A percentile compares a stretch with the other conserved stretches of the same genome.
These are phyloP conservation scores for Calonectria crousiana DNA, from an alignment of 2,329 filamentous ascomycete species.

Conservation along the genomic window DNA sequence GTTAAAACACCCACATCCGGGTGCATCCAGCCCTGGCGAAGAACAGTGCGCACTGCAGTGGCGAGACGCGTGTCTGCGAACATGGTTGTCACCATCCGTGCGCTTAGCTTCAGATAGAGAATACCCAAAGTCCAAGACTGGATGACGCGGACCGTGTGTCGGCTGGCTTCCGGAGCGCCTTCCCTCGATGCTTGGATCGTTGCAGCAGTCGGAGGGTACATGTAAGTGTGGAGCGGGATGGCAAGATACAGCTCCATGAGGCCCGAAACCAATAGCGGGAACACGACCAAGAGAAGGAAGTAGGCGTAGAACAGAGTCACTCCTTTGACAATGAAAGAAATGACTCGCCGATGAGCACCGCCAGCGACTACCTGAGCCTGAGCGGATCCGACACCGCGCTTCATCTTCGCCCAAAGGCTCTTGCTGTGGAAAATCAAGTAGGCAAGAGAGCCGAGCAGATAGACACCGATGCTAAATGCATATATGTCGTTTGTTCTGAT, in stretches of 20 bases:
- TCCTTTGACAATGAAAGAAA: slow-evolving; percentile 47
- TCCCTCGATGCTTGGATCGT: slow-evolving; percentile 44
- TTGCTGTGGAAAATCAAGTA: slow-evolving; percentile 71
- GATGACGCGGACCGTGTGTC: slow-evolving; percentile 85
- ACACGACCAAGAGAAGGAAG: slow-evolving; percentile 77
- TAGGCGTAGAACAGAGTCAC: slow-evolving; percentile 79
- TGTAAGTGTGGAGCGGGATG: slow-evolving; percentile 86
- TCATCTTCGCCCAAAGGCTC: slow-evolving; percentile 50
- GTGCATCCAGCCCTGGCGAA: slow-evolving; percentile 80
- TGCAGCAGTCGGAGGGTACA: slow-evolving; percentile 58
- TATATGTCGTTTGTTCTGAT: slow-evolving; percentile 94
- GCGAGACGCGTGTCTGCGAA: slow-evolving; percentile 79
- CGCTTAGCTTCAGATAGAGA: slow-evolving; percentile 86
- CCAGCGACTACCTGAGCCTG: slow-evolving; percentile 39
- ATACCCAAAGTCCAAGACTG: slow-evolving; percentile 96
- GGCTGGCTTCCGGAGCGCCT: slow-evolving; percentile 43
- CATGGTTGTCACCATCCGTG: slow-evolving; percentile 75
- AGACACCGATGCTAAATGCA: slow-evolving; percentile 91
- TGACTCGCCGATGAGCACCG: slow-evolving; percentile 40
- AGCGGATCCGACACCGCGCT: slow-evolving; percentile 44
- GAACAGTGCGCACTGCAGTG: slow-evolving; percentile 78
- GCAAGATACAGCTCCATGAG: slow-evolving; percentile 90
- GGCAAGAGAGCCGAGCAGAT: slow-evolving; percentile 76
- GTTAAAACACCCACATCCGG: slow-evolving; percentile 86
- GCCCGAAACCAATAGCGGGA: slow-evolving; percentile 84